Percentiles rank a stretch among this genome's conserved stretches.
Conservation (phyloP, 768 basidiomycete species). For the Xerocomus spinulosus region DNA sequence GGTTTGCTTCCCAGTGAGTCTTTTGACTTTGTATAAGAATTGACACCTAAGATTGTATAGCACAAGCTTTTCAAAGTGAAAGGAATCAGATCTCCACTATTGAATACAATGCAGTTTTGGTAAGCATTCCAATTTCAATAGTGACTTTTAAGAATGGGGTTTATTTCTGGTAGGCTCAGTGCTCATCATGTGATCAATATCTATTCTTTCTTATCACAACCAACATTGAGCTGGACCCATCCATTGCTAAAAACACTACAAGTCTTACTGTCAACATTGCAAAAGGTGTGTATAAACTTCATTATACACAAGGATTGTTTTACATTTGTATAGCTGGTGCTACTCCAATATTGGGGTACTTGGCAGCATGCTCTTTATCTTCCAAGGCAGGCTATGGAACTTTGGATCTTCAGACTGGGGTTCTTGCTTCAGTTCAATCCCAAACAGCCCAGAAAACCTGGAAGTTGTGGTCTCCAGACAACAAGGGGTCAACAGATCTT, state of each 20-base stretch:
- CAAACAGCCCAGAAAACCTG: background rate
- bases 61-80: background rate
- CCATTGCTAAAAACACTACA: background rate
- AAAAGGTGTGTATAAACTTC: background rate
- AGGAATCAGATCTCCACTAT: background rate
- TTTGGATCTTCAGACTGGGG: slow-evolving; percentile 1
- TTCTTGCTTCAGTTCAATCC: background rate
- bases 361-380: slow-evolving; percentile 8
- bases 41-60: background rate
- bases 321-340: background rate
- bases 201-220: slow-evolving; percentile 13
- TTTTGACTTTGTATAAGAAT: background rate
- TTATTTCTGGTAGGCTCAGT: background rate
- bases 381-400: background rate
- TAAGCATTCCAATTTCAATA: background rate
- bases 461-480: slow-evolving; percentile 6
- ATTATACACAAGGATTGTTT: background rate
- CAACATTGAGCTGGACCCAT: slow-evolving; percentile 1
- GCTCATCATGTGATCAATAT: background rate
- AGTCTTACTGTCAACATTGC: background rate
- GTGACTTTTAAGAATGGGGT: background rate
- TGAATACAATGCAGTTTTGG: background rate
- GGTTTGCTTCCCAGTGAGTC: background rate
- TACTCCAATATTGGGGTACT: background rate
- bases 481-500: background rate